A percentile compares a stretch with the other conserved stretches of the same genome.
These are phyloP conservation scores for Colletotrichum aenigma DNA, from an alignment of 2,329 filamentous ascomycete genomes.

Conservation along the genomic window DNA sequence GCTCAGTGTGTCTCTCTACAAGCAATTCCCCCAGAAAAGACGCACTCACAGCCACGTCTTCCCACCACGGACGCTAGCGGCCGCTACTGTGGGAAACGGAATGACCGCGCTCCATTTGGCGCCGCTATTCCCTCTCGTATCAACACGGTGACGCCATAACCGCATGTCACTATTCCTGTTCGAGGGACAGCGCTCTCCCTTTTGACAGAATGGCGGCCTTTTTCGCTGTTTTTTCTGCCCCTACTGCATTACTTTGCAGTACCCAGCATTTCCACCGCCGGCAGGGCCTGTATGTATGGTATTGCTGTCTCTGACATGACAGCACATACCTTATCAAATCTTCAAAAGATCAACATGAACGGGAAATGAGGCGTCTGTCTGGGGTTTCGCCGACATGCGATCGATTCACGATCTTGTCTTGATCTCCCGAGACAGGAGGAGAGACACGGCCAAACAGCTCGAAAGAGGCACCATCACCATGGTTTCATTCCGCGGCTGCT, in stretches of 20 bases:
- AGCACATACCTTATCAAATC: not conserved
- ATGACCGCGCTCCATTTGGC: conserved; percentile 20
- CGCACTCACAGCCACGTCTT: conserved; percentile 11
- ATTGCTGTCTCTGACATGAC: not conserved
- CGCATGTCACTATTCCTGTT: conserved; percentile 18
- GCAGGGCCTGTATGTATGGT: not conserved
- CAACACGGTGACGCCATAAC: conserved; percentile 19
- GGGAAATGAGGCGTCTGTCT: conserved; percentile 11
- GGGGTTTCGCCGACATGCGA: conserved; percentile 18
- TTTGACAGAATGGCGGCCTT: not conserved
- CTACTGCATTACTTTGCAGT: not conserved
- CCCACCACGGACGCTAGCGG: conserved; percentile 17
- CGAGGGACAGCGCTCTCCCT: not conserved
- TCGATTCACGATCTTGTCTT: conserved; percentile 13
- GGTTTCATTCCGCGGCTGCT: conserved; percentile 11
- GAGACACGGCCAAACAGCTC: conserved; percentile 11
- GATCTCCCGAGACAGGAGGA: conserved; percentile 18
- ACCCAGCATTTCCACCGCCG: not conserved
- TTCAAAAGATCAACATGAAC: not conserved
- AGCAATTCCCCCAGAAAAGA: conserved; percentile 11
- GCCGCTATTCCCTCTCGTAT: conserved; percentile 19
- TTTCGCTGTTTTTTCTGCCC: not conserved
- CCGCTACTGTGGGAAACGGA: conserved; percentile 21
- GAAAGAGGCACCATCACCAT: conserved; percentile 14
- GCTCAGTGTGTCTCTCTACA: not conserved